Conservation (phyloP, 2,329 filamentous ascomycete genomes). For the Diaporthe destruens region DNA sequence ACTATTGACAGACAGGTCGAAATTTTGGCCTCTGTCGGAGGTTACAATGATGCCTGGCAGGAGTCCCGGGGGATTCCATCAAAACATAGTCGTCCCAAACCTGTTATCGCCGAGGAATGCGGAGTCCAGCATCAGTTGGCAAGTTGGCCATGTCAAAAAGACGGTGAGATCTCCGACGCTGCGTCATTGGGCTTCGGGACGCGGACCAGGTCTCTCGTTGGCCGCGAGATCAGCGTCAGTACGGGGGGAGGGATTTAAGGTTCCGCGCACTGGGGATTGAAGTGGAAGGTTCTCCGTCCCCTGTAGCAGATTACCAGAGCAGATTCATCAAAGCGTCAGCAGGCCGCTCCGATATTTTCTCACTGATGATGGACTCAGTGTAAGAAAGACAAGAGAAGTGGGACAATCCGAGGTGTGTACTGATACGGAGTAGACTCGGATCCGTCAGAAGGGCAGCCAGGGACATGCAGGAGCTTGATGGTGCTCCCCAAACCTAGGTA, state of each 20-base stretch:
- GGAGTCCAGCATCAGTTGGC: conserved; percentile 15
- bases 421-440: no score
- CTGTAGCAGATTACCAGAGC: not conserved
- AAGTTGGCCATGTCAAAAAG: conserved; percentile 14
- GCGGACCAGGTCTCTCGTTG: not conserved
- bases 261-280: conserved; percentile 6
- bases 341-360: not conserved
- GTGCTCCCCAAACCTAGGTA: no score
- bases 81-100: not conserved
- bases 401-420: not conserved
- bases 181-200: conserved; percentile 11
- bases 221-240: conserved; percentile 1
- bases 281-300: conserved; percentile 15
- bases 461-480: not conserved
- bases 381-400: not conserved
- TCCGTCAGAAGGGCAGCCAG: not conserved
- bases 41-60: not conserved
- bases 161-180: conserved; percentile 17
- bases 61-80: not conserved
- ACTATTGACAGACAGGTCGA: not conserved
- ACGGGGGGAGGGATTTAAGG: not conserved
- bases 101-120: conserved; percentile 14
- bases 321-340: not conserved
- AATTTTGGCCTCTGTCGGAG: not conserved
- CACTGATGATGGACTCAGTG: no score